Conservation (phyloP, 1,284 basidiomycete species). For the Tylopilus sp. region DNA sequence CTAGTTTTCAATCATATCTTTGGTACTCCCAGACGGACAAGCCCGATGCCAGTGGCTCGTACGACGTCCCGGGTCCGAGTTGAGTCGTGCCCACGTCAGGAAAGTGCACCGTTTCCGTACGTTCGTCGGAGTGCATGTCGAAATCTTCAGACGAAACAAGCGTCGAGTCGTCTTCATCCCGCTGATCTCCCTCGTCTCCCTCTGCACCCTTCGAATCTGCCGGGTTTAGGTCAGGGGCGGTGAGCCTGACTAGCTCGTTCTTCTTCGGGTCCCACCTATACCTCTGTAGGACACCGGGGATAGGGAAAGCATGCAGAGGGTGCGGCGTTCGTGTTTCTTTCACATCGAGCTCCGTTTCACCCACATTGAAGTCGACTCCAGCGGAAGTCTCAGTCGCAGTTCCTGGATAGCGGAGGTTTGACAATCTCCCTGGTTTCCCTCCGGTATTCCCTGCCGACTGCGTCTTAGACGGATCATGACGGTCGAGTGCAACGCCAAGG, state of each 20-base stretch:
- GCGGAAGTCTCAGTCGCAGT: not conserved
- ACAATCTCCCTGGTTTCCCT: not conserved
- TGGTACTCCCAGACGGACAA: not conserved
- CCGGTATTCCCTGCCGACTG: not conserved
- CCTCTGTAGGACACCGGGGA: not conserved
- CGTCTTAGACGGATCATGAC: not conserved
- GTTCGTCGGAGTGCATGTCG: not conserved
- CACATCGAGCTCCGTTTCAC: not conserved
- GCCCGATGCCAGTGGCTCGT: not conserved
- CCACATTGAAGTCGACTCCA: not conserved
- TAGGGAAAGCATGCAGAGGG: not conserved
- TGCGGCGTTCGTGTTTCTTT: not conserved
- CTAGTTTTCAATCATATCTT: not conserved
- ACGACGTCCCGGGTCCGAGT: not conserved
- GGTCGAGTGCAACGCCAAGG: not conserved
- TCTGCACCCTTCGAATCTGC: not conserved
- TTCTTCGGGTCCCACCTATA: slow-evolving; percentile 14
- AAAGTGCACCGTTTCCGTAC: slow-evolving; percentile 1
- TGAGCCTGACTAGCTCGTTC: slow-evolving; percentile 1
- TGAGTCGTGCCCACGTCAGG: slow-evolving; percentile 1
- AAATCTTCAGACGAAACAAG: slow-evolving; percentile 18
- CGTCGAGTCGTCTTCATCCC: slow-evolving; percentile 17
- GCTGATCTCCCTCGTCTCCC: not conserved
- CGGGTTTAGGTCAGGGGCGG: not conserved
- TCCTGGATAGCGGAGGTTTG: not conserved